These are phyloP conservation scores for Xerocomus amazonicus DNA, from an alignment of 1,284 basidiomycete species.

Conservation along the genomic window DNA sequence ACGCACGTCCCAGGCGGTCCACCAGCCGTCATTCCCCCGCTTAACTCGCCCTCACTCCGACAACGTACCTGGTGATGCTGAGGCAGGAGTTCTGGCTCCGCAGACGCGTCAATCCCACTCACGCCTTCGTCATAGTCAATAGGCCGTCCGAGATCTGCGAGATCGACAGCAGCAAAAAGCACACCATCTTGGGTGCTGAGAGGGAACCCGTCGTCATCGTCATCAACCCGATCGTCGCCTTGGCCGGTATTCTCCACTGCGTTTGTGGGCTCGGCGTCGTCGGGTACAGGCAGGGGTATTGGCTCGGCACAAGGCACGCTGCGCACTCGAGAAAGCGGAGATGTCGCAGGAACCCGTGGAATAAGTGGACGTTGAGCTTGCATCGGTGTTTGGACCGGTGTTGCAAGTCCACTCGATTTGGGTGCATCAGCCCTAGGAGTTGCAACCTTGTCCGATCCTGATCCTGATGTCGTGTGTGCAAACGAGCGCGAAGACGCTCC, in stretches of 20 bases:
- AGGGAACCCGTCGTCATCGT: constrained; percentile 40
- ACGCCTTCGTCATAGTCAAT: constrained; percentile 48
- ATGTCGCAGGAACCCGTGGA: constrained; percentile 3
- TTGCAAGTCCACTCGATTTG: constrained; percentile 15
- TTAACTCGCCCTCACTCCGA: constrained; percentile 1
- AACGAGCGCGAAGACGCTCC: not conserved
- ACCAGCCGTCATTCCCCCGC: not conserved
- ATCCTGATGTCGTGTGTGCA: not conserved
- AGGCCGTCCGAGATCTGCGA: constrained; percentile 47
- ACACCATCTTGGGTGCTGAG: constrained; percentile 63
- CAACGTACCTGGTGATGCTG: constrained; percentile 3
- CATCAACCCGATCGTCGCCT: constrained; percentile 7
- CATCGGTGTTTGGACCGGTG: constrained; percentile 22
- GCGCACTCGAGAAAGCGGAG: constrained; percentile 15
- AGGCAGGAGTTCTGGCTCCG: constrained; percentile 1
- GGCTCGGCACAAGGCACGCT: constrained; percentile 12
- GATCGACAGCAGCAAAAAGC: constrained; percentile 55
- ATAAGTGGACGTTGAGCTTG: constrained; percentile 5
- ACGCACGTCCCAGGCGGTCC: not conserved
- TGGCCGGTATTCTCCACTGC: constrained; percentile 8
- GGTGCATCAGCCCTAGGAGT: not conserved
- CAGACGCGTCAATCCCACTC: constrained; percentile 12
- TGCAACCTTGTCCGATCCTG: not conserved
- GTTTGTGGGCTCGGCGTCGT: not conserved
- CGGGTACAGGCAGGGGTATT: not conserved